Evolutionary conservation across 73 alveolate genomes (phyloP).

Genomic region (Stentor roeselii): DNA sequence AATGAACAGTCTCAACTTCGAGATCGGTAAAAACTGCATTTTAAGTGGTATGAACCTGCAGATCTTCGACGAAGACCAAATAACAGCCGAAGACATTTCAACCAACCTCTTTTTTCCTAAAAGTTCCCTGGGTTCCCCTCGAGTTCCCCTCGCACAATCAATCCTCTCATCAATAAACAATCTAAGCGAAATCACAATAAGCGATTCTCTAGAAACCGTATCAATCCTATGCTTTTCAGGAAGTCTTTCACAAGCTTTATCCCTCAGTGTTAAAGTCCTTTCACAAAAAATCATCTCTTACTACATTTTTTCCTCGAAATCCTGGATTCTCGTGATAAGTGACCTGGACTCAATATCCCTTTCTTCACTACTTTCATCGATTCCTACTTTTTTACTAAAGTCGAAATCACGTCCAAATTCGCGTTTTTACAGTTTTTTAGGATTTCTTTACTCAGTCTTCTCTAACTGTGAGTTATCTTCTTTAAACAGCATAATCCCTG

Average conservation of each 20-base stretch:
- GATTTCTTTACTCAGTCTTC: too few species aligned
- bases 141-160: not conserved
- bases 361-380: not conserved
- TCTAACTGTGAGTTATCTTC: too few species aligned
- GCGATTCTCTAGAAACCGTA: not conserved
- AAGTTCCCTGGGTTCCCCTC: not conserved
- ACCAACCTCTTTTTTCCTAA: not conserved
- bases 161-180: not conserved
- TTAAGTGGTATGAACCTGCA: not conserved
- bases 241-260: not conserved
- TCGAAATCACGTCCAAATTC: not conserved
- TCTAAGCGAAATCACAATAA: not conserved
- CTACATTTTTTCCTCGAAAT: not conserved
- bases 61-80: not conserved
- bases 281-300: not conserved
- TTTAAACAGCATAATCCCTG: too few species aligned
- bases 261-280: not conserved
- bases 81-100: not conserved
- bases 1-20: not conserved
- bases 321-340: not conserved
- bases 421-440: not conserved
- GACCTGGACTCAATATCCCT: not conserved
- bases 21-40: constrained; percentile 2
- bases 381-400: not conserved
- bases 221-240: not conserved